Conservation (phyloP, 805 yeast genomes). For the Lachancea sp. region DNA sequence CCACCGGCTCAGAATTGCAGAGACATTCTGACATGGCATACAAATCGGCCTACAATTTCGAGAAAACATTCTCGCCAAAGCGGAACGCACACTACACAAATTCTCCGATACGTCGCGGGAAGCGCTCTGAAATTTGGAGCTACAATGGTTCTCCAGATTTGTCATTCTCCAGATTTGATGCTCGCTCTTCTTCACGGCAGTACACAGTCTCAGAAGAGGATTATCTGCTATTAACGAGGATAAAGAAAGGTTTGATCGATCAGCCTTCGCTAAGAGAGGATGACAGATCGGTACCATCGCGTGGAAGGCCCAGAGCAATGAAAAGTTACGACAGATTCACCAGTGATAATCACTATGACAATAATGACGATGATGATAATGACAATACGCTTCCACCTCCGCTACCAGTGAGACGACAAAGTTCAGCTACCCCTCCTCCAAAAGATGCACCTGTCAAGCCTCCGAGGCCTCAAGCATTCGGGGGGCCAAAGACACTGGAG, state of each 20-base stretch:
- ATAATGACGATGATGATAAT: neutral
- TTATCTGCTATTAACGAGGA: constrained; percentile 20
- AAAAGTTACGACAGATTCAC: neutral
- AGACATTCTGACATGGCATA: constrained; percentile 18
- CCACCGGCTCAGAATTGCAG: constrained; percentile 1
- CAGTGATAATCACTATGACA: neutral
- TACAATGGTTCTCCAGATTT: neutral
- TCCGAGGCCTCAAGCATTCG: neutral
- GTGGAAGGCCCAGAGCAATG: constrained; percentile 22
- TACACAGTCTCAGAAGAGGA: constrained; percentile 28
- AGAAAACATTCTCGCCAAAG: constrained; percentile 27
- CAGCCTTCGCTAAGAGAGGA: neutral
- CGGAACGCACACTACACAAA: constrained; percentile 3
- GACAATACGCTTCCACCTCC: constrained; percentile 10
- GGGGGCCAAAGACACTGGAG: too few relatives aligned
- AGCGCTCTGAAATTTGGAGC: neutral
- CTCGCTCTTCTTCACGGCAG: neutral
- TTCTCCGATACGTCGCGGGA: neutral
- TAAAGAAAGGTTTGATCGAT: constrained; percentile 13
- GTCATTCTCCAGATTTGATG: neutral
- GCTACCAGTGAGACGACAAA: constrained; percentile 8
- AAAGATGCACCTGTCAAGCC: constrained; percentile 4
- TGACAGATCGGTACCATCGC: constrained; percentile 16
- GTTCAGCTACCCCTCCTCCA: neutral
- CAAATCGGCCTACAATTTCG: constrained; percentile 30